Percentiles rank a stretch among this genome's conserved stretches.
These are phyloP conservation scores for Didymella sp. DNA, from an alignment of 2,329 filamentous ascomycete species.

Conservation along the genomic window DNA sequence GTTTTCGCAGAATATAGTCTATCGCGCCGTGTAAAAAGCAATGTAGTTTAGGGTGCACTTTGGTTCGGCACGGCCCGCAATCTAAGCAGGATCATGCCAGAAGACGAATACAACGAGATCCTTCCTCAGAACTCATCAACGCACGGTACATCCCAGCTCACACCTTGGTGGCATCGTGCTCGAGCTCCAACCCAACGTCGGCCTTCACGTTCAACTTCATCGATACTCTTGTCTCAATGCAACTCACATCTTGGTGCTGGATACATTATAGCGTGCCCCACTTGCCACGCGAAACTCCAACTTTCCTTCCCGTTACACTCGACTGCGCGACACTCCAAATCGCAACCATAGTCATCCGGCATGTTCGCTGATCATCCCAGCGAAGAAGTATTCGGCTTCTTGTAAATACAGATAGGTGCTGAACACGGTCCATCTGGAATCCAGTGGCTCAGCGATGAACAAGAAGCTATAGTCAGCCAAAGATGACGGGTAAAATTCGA, in stretches of 20 bases:
- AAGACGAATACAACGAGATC: background rate
- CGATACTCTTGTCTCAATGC: background rate
- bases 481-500: background rate
- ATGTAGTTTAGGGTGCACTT: background rate
- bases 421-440: background rate
- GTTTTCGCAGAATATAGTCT: background rate
- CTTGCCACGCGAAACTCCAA: background rate
- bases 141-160: background rate
- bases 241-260: background rate
- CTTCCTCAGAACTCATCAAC: background rate
- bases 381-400: background rate
- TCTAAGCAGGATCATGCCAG: conserved; percentile 7
- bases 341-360: background rate
- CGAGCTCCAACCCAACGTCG: background rate
- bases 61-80: conserved; percentile 16
- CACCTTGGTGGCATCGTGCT: background rate
- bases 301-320: background rate
- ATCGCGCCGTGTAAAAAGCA: conserved; percentile 3
- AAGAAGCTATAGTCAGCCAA: background rate
- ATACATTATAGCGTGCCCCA: background rate
- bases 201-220: too few species aligned
- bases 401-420: background rate
- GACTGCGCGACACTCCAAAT: background rate
- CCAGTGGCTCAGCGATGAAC: background rate
- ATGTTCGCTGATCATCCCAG: background rate